phyloP scores from a whole-genome alignment of 2,329 filamentous ascomycete species.

The Colletotrichum coccodes region DNA sequence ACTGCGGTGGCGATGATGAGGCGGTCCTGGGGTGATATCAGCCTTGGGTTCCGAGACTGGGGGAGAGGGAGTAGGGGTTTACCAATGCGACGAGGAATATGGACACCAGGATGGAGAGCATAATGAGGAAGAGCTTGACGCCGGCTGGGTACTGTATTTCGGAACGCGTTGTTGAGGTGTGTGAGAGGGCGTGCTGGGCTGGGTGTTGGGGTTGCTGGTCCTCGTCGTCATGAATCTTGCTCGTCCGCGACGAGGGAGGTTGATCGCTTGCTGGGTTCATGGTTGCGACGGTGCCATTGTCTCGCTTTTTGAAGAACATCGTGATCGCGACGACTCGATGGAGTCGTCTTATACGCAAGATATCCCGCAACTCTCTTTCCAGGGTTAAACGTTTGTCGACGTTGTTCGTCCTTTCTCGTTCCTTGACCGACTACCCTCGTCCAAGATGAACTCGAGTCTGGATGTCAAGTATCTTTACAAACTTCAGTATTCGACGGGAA shows the following conservation, averaged over 20 bases:
- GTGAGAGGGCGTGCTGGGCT: background rate
- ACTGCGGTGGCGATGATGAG: conserved; percentile 53
- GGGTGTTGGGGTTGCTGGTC: background rate
- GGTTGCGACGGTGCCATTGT: background rate
- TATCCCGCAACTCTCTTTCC: too few relatives aligned
- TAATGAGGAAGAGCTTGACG: conserved; percentile 35
- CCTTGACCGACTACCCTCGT: background rate
- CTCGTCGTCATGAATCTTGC: conserved; percentile 21
- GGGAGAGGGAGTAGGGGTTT: background rate
- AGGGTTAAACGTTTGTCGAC: too few relatives aligned
- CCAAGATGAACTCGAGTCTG: background rate
- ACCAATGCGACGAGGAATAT: conserved; percentile 34
- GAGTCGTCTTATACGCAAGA: background rate
- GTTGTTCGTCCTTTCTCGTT: background rate
- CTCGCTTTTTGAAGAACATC: conserved; percentile 26
- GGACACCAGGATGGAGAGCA: conserved; percentile 25
- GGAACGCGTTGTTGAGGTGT: conserved; percentile 12
- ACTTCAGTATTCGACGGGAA: background rate
- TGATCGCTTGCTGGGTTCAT: background rate
- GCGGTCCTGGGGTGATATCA: conserved; percentile 36
- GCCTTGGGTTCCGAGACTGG: background rate
- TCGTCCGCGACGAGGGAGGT: conserved; percentile 18
- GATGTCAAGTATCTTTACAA: too few relatives aligned
- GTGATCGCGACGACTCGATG: background rate
- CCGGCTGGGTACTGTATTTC: conserved; percentile 23